phyloP scores from a whole-genome alignment of 2,329 filamentous ascomycete genomes.

The Trichoderma hamatum region DNA sequence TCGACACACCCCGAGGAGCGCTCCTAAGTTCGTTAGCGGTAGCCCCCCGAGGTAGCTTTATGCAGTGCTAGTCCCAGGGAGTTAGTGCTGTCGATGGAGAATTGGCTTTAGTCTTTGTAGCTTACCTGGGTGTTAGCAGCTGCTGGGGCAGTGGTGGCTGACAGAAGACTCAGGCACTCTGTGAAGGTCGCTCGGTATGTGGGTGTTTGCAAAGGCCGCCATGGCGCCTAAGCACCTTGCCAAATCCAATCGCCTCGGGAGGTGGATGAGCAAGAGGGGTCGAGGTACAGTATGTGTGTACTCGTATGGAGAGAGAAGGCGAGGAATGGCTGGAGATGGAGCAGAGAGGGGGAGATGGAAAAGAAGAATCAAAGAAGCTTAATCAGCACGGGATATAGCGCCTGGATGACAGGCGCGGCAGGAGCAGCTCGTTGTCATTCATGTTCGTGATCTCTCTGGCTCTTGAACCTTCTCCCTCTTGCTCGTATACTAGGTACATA shows the following conservation, averaged over 20 bases:
- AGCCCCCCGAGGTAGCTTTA: constrained; percentile 4
- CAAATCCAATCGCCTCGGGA: background rate
- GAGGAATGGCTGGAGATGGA: background rate
- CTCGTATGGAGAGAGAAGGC: background rate
- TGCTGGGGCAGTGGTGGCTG: constrained; percentile 14
- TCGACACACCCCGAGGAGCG: constrained; percentile 28
- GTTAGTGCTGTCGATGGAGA: constrained; percentile 21
- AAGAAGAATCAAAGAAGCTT: background rate
- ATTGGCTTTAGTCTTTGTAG: constrained; percentile 7
- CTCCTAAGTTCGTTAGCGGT: constrained; percentile 8
- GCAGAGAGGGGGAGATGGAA: background rate
- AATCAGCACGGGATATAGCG: background rate
- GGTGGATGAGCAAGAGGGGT: background rate
- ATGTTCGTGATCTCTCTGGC: background rate
- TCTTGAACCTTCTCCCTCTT: background rate
- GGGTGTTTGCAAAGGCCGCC: background rate
- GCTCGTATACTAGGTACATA: background rate
- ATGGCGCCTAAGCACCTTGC: background rate
- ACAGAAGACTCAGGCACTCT: constrained; percentile 16
- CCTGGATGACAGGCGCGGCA: background rate
- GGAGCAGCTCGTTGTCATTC: background rate
- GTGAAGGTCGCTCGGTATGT: constrained; percentile 10
- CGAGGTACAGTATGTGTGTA: background rate
- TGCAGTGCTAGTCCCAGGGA: constrained; percentile 11
- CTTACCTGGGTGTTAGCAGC: background rate